Evolutionary conservation across 495 filamentous ascomycete species (phyloP).

Genomic region (Talaromyces nanjingensis): DNA sequence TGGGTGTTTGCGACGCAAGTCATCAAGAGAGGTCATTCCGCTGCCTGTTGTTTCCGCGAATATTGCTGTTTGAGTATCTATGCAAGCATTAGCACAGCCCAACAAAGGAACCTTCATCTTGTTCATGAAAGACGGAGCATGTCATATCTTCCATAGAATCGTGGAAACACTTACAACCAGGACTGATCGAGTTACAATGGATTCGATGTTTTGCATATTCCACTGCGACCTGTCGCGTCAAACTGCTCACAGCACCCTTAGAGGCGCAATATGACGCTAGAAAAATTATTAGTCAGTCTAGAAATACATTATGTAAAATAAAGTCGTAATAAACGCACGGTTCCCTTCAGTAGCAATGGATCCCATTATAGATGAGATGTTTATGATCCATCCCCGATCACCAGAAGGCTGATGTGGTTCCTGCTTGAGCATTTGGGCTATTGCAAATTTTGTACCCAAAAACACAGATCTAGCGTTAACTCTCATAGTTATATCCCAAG

Average conservation of each 20-base stretch:
- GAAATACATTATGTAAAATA: neutral
- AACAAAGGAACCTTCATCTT: neutral
- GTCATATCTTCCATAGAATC: neutral
- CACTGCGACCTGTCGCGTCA: conserved; percentile 43
- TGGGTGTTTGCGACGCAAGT: conserved; percentile 26
- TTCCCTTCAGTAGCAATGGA: conserved; percentile 26
- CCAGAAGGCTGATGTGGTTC: conserved; percentile 27
- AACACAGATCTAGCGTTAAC: conserved; percentile 43
- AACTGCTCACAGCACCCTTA: conserved; percentile 43
- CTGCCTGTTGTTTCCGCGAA: conserved; percentile 19
- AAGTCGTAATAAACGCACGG: conserved; percentile 9
- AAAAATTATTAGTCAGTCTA: conserved; percentile 1
- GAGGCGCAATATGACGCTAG: conserved; percentile 42
- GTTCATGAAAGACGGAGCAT: neutral
- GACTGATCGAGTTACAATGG: conserved; percentile 49
- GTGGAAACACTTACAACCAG: conserved; percentile 37
- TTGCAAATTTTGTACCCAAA: conserved; percentile 43
- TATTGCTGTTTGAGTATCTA: conserved; percentile 27
- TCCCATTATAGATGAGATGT: conserved; percentile 42
- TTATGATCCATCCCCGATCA: conserved; percentile 52
- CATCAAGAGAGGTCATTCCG: conserved; percentile 15
- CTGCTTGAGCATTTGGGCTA: conserved; percentile 46
- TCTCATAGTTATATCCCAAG: conserved; percentile 37
- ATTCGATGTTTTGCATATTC: conserved; percentile 47
- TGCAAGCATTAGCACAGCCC: neutral